phyloP scores from a whole-genome alignment of 148 eudicot genomes.

The Rhododendron ferrugineum region DNA sequence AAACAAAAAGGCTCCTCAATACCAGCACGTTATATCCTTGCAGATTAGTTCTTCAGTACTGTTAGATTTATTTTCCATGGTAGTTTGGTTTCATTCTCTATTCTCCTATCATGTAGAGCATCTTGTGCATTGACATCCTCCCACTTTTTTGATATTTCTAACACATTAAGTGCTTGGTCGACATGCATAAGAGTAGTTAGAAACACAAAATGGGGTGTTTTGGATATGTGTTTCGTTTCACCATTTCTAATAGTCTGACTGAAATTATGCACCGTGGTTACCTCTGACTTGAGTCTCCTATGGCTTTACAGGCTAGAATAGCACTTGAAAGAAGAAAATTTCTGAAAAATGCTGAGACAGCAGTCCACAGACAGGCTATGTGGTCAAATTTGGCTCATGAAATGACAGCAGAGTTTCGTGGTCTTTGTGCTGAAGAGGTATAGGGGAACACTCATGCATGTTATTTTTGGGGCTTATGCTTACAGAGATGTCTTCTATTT shows the following conservation, averaged over 20 bases:
- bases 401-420: constrained; percentile 98
- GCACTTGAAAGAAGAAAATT: constrained; percentile 90
- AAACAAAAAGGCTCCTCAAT: not conserved
- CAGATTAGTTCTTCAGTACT: not conserved
- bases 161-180: not conserved
- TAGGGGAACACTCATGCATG: not conserved
- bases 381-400: constrained; percentile 99
- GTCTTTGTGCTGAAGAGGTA: constrained; percentile 99
- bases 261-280: not conserved
- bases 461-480: not conserved
- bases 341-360: constrained; percentile 81
- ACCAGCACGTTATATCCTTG: not conserved
- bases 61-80: not conserved
- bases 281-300: not conserved
- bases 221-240: not conserved
- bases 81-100: not conserved
- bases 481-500: constrained; percentile 2
- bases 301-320: constrained; percentile 70
- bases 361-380: constrained; percentile 91
- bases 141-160: not conserved
- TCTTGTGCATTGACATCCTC: not conserved
- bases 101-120: not conserved
- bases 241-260: not conserved
- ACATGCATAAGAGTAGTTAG: not conserved
- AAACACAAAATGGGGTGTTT: not conserved